A percentile compares a stretch with the other conserved stretches of the same genome.
These are phyloP conservation scores for Aspergillus chevalieri DNA, from an alignment of 2,329 filamentous ascomycete species.

Conservation along the genomic window DNA sequence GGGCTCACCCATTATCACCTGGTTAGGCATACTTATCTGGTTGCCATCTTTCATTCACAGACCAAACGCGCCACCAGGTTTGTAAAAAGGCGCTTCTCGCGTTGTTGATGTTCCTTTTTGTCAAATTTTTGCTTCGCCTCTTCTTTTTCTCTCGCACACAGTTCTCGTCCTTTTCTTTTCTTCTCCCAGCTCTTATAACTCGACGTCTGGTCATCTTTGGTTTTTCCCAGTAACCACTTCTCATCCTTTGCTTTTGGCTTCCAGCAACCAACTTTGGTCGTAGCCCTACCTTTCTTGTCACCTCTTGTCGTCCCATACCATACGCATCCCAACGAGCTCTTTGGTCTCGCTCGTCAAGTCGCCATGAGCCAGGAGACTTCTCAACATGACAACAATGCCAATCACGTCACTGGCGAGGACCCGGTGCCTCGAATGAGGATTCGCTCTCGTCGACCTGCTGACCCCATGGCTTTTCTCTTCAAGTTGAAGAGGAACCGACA, in stretches of 20 bases:
- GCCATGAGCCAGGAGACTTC: not conserved
- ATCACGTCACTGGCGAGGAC: not conserved
- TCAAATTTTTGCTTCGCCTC: not conserved
- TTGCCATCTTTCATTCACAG: not conserved
- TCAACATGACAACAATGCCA: not conserved
- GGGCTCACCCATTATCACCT: not conserved
- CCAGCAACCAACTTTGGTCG: not conserved
- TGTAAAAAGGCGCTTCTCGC: not conserved
- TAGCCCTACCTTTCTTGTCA: not conserved
- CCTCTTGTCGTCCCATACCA: not conserved
- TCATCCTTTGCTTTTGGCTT: not conserved
- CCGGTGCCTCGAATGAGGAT: not conserved
- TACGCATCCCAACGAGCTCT: not conserved
- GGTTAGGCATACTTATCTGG: not conserved
- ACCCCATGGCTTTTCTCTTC: conserved; percentile 9
- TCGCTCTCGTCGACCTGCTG: not conserved
- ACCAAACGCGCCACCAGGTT: not conserved
- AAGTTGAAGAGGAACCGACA: conserved; percentile 13
- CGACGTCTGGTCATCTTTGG: not conserved
- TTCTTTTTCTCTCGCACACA: not conserved
- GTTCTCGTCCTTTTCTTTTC: not conserved
- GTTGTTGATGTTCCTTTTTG: not conserved
- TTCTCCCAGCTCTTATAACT: not conserved
- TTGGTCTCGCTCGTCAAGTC: not conserved
- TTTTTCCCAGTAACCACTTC: not conserved